Base-by-base conservation (phyloP, 768 basidiomycete genomes). In the Mycena floridula region DNA sequence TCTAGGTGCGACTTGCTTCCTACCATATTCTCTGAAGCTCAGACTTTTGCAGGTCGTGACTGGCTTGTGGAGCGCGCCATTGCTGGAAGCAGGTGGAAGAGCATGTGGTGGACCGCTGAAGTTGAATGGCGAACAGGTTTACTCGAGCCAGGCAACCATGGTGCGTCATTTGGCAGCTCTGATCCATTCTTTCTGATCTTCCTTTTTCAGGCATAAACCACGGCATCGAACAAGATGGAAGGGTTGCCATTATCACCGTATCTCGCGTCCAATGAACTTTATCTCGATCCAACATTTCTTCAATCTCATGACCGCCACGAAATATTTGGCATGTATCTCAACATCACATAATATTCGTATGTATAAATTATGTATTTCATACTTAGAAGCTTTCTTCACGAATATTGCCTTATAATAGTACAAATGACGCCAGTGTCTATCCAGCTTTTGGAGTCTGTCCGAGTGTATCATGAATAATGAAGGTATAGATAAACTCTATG, bases 171-270 rank as follows among this genome's bases (percentile, higher is more conserved):
- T 20, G 27, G 16, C 13, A 21, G 15, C 26, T 28, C 18, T 32
- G 18, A 37, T 16, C n/a, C 15, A 24, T 15, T 18, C 22, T 43
- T n/a, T 38, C 27, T 30, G 20, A 43, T 16, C 30, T 22, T 54
- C 32, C 38, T 15, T 35, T 4, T 22, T 0, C 53, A 89, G 88
- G 85, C 46, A 74, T 89, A 25, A 90, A 87, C 56, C 90, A 90
- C 57, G 82, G 74, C 41, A 92, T 93, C 36, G 66, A 76, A 9
- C 85, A 89, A 58, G 90, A 92, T 56, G 89, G 89, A 6, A 74
- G 74, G 22, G 74, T 89, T 15, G 89, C 90, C n/a, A 65, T 92
- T 24, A 67, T 91, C 32, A 90, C 83, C 4, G 80, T 90, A 39
- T 51, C 54, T 24, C 74, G 81, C 18, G 59, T 73, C 26, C 47